Base-by-base conservation (phyloP, 2,329 filamentous ascomycete species). In the Cercospora sp. region DNA sequence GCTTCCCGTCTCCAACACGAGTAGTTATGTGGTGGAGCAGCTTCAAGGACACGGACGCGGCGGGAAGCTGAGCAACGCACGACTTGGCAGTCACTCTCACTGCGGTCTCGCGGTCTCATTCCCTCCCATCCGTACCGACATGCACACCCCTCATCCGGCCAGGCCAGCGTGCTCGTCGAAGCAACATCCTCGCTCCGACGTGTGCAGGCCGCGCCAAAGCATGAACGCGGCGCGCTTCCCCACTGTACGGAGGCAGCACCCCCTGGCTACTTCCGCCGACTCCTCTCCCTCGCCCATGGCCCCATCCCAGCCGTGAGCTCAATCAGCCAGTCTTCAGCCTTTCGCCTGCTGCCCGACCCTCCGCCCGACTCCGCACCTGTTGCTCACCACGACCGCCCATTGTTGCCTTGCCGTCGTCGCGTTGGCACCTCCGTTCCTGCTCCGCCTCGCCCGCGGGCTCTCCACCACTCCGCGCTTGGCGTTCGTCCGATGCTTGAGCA, bases 401-500 rank as follows among this genome's bases (percentile, higher is more conserved):
- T 8, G 49, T 5, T 53, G 49, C 24, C 49, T 53, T 24, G 49
- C 49, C 21, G 21, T 34, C 32, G 32, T 24, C 34, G 58, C 65
- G 30, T 62, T 57, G 58, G 65, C 59, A 26, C 60, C 18, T 16
- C 28, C 37, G 13, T 21, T 43, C 21, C 32, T 64, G 16, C 32
- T 55, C 45, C 57, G 58, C 65, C 34, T 30, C 21, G 24, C 34
- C 45, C 57, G 49, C 66, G 62, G 45, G 21, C 34, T 40, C 51
- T 32, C 51, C 13, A 45, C 24, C 62, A 51, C 30, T 21, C 26
- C 63, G 63, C 5, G 57, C 64, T 61, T 37, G 64, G 24, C 28
- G 26, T 21, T 30, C 12, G 18, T 43, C 51, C 57, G 57, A 61
- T 66, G 64, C 57, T 30, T 49, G 53, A 45, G 62, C 62, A 58